Evolutionary conservation across 805 yeast genomes (phyloP), one percentile per base, ranked within the genome.

Genomic region (Nakazawaea peltata): DNA sequence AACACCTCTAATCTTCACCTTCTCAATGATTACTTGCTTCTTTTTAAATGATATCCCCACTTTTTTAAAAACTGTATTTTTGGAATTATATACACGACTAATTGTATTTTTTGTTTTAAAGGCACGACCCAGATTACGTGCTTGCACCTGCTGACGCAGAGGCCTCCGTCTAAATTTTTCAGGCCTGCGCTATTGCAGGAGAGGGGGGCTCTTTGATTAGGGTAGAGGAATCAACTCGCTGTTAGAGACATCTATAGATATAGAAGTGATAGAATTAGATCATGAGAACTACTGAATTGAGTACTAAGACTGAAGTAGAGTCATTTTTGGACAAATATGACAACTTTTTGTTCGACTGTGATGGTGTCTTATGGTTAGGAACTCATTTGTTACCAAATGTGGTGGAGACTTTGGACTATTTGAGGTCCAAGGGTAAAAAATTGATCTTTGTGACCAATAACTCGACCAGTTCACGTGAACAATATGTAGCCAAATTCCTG

Each of bases 281-380:
- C 14, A 37, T 18, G 26, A 67, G 67, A 69, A 67, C 84, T 7
- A 46, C 50, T 1, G 77, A 81, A 47, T 54, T 82, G 29, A 56
- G 59, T 13, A 49, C 59, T 15, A 64, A 61, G 37, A 63, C 62
- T 15, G 70, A 70, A 23, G 81, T 72, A 4, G 58, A 69, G 34
- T 50, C 59, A 6, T 60, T 92, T 31, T 58, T 92, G 8, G 71
- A 69, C 44, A 52, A 66, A 34, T 82, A 81, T 54, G 96, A 87
- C 52, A 86, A 84, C 40, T 90, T 88, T 49, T 63, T 92, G 45
- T 92, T 92, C 54, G 98, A 92, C 51, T 92, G 98, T 62, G 98
- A 92, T 54, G 98, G 98, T 22, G 98, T 92, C 4, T 65, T 92
- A 40, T 92, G 98, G 98, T 61, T 82, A 32, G 97, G 97, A 2